These are phyloP conservation scores for Fusarium sp. DNA, from an alignment of 2,329 filamentous ascomycete species.

Conservation along the genomic window DNA sequence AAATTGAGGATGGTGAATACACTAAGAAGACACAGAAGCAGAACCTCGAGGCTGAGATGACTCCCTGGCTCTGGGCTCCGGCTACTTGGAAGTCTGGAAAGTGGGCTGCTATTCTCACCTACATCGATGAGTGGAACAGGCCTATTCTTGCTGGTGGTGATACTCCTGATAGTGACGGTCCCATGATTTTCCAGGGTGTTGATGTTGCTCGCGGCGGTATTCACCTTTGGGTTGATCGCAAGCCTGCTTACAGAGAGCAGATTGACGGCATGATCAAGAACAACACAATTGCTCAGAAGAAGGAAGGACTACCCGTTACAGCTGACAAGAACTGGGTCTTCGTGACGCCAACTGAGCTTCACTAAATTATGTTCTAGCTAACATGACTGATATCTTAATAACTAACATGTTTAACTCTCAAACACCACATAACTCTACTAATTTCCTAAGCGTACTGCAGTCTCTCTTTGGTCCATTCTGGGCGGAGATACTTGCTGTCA, in stretches of 20 bases:
- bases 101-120: constrained; percentile 53
- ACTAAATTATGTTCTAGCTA: neutral
- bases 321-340: constrained; percentile 56
- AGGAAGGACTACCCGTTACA: constrained; percentile 49
- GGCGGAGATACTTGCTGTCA: constrained; percentile 57
- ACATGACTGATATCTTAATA: neutral
- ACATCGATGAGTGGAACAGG: constrained; percentile 54
- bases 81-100: constrained; percentile 56
- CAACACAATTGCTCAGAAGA: constrained; percentile 45
- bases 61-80: constrained; percentile 53
- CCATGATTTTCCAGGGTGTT: constrained; percentile 56
- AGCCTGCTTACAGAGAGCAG: constrained; percentile 45
- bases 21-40: constrained; percentile 35
- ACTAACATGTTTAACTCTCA: neutral
- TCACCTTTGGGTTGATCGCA: constrained; percentile 53
- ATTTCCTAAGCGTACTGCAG: constrained; percentile 44
- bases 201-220: constrained; percentile 52
- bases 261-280: constrained; percentile 50
- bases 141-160: constrained; percentile 54
- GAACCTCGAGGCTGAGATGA: constrained; percentile 51
- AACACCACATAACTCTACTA: neutral
- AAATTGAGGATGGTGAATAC: constrained; percentile 50
- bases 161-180: constrained; percentile 53
- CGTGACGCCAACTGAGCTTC: constrained; percentile 51
- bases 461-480: constrained; percentile 56